phyloP scores from a whole-genome alignment of 2,329 filamentous ascomycete species.

The Colletotrichum tanaceti region DNA sequence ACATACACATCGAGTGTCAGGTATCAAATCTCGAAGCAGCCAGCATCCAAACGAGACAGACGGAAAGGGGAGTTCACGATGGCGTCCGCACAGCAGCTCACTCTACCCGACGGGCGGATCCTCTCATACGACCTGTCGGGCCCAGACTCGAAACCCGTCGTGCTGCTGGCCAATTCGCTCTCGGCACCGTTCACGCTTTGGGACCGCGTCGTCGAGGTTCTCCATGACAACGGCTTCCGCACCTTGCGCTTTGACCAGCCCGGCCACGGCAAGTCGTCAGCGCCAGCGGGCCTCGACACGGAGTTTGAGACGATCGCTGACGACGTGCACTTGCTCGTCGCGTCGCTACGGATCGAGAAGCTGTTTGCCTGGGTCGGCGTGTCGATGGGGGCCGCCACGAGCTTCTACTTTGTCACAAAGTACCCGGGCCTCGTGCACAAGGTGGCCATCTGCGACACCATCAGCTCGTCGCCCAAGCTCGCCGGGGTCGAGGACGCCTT shows the following conservation, averaged over 20 bases:
- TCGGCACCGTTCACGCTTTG: constrained; percentile 51
- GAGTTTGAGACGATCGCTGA: constrained; percentile 55
- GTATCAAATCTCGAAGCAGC: not conserved
- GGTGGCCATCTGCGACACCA: constrained; percentile 55
- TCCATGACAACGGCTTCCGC: constrained; percentile 52
- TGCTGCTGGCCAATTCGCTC: constrained; percentile 56
- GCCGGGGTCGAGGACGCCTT: constrained; percentile 53
- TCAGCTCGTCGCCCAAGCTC: constrained; percentile 53
- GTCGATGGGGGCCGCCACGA: constrained; percentile 58
- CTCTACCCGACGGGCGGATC: constrained; percentile 46
- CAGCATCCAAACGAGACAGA: constrained; percentile 44
- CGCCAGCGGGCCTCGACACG: constrained; percentile 50
- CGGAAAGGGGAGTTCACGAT: constrained; percentile 21
- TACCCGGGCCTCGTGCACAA: constrained; percentile 53
- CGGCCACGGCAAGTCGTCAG: constrained; percentile 55
- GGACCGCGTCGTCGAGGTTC: constrained; percentile 53
- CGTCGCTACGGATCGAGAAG: constrained; percentile 47
- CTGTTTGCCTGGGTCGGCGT: constrained; percentile 58
- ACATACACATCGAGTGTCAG: not conserved
- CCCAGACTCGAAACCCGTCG: constrained; percentile 45
- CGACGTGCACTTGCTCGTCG: constrained; percentile 52
- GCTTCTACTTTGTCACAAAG: constrained; percentile 53
- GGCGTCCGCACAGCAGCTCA: constrained; percentile 43
- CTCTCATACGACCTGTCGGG: constrained; percentile 48
- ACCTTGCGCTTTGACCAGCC: constrained; percentile 58